Evolutionary conservation across 441 rosid species (phyloP), one percentile per base, ranked within the genome.

Genomic region (Populus tomentosa): DNA sequence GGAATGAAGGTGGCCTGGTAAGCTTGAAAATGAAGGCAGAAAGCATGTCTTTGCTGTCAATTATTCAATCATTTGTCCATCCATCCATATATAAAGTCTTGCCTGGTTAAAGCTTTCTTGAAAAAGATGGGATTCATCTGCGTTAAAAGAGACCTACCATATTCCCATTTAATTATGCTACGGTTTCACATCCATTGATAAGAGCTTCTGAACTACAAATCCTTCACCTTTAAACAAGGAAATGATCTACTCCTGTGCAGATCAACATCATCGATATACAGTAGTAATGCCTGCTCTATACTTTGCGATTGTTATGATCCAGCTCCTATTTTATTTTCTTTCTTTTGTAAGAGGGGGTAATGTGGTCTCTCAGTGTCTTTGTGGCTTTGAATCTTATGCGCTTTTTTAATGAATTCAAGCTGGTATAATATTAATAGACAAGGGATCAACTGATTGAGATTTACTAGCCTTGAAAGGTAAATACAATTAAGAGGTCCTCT

Each of bases 121-220:
- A 74, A 64, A 75, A 67, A 66, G 46, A 32, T 5, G 10, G 32
- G 30, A 36, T 74, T 74, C 35, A 69, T 74, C 42, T 63, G 62
- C 77, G 35, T 16, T 63, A 74, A 74, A 23, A 74, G 14, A 74
- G 76, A 61, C 70, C 35, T 33, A 7, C n/a, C 32, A 20, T 14
- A 24, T n/a, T 72, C 42, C 26, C 9, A 35, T 35, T 35, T 26
- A 26, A 26, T 26, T 2, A 28, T 35, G 36, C 36, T 35, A 35
- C 36, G 36, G 36, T 35, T 35, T 7, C 36, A 35, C 36, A 35
- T 35, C 36, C 7, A 35, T 56, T 72, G 73, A 9, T 1, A 24
- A 72, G 3, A 68, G 36, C 18, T 32, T 18, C 4, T 26, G 21
- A 40, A 28, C 24, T 70, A 28, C 21, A 46, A 71, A 28, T 24